Conservation (phyloP, 2,329 filamentous ascomycete genomes). For the Gyromitra esculenta region DNA sequence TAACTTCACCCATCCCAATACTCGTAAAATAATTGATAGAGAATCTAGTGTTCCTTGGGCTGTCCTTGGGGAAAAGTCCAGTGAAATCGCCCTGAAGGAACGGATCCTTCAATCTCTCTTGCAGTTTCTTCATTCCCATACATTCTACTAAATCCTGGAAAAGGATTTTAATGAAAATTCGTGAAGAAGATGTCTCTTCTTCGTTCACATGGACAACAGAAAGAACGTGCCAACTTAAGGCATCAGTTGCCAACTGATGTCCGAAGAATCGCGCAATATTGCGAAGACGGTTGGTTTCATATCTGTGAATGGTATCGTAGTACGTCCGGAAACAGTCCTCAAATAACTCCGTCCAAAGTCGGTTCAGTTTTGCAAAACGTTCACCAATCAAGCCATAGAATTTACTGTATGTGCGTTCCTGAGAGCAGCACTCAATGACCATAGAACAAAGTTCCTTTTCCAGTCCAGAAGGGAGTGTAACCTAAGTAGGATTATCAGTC, state of each 20-base stretch:
- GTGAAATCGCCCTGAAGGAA: constrained; percentile 79
- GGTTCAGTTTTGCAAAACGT: constrained; percentile 93
- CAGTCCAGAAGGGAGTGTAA: constrained; percentile 84
- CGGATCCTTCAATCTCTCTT: constrained; percentile 79
- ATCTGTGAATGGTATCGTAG: constrained; percentile 96
- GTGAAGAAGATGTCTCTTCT: constrained; percentile 93
- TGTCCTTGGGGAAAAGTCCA: constrained; percentile 89
- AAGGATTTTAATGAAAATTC: constrained; percentile 98
- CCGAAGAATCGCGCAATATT: constrained; percentile 97
- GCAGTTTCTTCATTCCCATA: constrained; percentile 82
- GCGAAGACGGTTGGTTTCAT: constrained; percentile 92
- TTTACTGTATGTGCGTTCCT: constrained; percentile 96
- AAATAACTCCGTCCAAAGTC: constrained; percentile 92
- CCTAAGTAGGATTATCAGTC: constrained; percentile 59
- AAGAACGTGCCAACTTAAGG: constrained; percentile 90
- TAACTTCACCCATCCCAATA: constrained; percentile 93
- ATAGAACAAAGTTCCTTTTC: constrained; percentile 93
- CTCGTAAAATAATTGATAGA: constrained; percentile 99
- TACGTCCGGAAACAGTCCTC: constrained; percentile 90
- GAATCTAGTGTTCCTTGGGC: constrained; percentile 89
- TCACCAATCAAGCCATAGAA: constrained; percentile 96
- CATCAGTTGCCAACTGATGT: constrained; percentile 86
- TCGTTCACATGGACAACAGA: constrained; percentile 89
- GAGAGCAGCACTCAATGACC: constrained; percentile 95
- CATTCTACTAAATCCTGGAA: constrained; percentile 92